Percentiles rank a stretch among this genome's conserved stretches.
phyloP scores from a whole-genome alignment of 2,329 filamentous ascomycete genomes.

The Aspergillus glaucus region DNA sequence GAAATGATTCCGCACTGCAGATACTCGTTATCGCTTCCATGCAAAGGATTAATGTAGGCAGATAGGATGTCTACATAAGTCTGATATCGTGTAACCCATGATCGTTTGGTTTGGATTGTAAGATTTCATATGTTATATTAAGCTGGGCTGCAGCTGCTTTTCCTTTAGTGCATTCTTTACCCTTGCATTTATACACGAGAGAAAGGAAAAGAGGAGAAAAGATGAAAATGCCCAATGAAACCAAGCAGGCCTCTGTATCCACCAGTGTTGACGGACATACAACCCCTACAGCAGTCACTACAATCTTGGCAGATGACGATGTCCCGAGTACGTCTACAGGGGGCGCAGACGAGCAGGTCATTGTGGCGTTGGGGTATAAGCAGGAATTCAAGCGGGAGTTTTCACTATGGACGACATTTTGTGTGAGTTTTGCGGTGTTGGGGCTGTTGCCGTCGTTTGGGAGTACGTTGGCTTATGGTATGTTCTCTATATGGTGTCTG shows the following conservation, averaged over 20 bases:
- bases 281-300: slow-evolving; percentile 30
- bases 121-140: too few relatives aligned
- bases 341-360: slow-evolving; percentile 36
- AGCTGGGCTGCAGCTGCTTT: too few relatives aligned
- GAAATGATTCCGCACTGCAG: too few relatives aligned
- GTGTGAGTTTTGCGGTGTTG: slow-evolving; percentile 66
- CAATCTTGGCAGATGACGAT: slow-evolving; percentile 32
- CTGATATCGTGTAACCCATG: too few relatives aligned
- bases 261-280: slow-evolving; percentile 12
- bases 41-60: too few relatives aligned
- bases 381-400: slow-evolving; percentile 65
- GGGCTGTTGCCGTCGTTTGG: slow-evolving; percentile 66
- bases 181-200: too few relatives aligned
- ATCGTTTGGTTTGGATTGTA: too few relatives aligned
- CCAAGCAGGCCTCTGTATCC: neutral
- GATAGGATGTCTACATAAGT: too few relatives aligned
- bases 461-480: slow-evolving; percentile 64
- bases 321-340: slow-evolving; percentile 29
- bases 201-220: neutral
- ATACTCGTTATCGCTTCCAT: too few relatives aligned
- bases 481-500: slow-evolving; percentile 1
- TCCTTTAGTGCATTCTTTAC: too few relatives aligned
- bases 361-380: slow-evolving; percentile 47
- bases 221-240: neutral
- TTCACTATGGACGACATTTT: slow-evolving; percentile 67